phyloP scores from a whole-genome alignment of 2,329 filamentous ascomycete genomes.

The Alternaria arborescens region DNA sequence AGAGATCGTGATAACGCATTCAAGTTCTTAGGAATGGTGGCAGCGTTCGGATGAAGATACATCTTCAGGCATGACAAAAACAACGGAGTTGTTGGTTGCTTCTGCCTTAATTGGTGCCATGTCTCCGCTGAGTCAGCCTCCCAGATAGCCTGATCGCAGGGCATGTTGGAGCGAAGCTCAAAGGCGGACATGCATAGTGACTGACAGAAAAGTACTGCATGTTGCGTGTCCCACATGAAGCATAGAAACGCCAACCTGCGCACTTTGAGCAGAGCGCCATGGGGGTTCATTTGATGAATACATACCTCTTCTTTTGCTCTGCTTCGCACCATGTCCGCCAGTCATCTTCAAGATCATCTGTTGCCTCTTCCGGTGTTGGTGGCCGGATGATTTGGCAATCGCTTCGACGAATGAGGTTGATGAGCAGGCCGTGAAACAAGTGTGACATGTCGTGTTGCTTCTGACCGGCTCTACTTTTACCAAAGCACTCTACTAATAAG shows the following conservation, averaged over 20 bases:
- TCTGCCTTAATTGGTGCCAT: conserved; percentile 57
- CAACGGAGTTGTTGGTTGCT: conserved; percentile 49
- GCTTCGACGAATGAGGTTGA: conserved; percentile 64
- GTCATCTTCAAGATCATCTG: conserved; percentile 54
- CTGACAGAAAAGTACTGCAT: conserved; percentile 71
- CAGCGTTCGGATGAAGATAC: conserved; percentile 60
- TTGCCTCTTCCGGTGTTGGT: conserved; percentile 45
- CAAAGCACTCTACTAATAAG: conserved; percentile 70
- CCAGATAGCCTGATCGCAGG: conserved; percentile 65
- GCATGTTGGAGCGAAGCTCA: conserved; percentile 65
- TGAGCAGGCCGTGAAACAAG: conserved; percentile 65
- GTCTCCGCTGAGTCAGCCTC: conserved; percentile 63
- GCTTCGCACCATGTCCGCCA: conserved; percentile 65
- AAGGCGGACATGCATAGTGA: conserved; percentile 73
- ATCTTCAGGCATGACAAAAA: conserved; percentile 65
- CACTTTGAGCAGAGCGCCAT: background rate
- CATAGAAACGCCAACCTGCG: conserved; percentile 64
- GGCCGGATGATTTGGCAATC: conserved; percentile 60
- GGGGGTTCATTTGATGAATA: background rate
- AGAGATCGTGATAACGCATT: conserved; percentile 64
- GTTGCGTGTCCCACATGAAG: conserved; percentile 73
- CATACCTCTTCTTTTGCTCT: conserved; percentile 66
- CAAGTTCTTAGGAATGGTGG: conserved; percentile 49
- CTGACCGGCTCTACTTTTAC: conserved; percentile 69
- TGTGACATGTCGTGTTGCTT: conserved; percentile 71